Base-by-base conservation (phyloP, 495 filamentous ascomycete genomes). In the Trichoderma orchidacearum region DNA sequence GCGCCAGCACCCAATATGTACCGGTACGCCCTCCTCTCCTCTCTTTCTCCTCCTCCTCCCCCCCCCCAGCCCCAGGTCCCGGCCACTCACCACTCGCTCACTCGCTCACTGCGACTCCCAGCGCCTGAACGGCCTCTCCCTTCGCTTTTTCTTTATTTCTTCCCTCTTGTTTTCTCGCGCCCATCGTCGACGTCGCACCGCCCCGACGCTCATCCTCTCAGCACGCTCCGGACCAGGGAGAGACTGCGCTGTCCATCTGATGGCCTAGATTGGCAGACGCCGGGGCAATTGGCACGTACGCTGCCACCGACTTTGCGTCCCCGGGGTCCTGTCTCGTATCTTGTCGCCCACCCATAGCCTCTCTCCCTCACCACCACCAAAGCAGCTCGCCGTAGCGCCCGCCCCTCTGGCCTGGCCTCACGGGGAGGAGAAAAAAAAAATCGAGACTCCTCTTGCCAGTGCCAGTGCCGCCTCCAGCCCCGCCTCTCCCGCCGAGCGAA, bases 251-350 rank as follows among this genome's bases (percentile, higher is more conserved):
- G 41, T 27, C 18, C 18, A 27, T 48, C 41, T 48, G 41, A 48
- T 48, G 41, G 41, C 41, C 41, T 48, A 48, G 41, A 48, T 28
- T 48, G 41, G 41, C 41, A 48, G 41, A 48, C 41, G 21, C 41
- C 41, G 41, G 41, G 41, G 41, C 41, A 48, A 48, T 48, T 48
- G 41, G 41, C 41, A 48, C 41, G 41, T 48, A 48, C 41, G 41
- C 41, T 48, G 41, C 41, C 41, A 27, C 41, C 41, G 41, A 48
- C 41, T 48, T 27, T 48, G 41, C 41, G n/a, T 48, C 41, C 41
- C 41, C 41, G 41, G 41, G 41, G 41, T 48, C 41, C 41, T 25
- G 41, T 48, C 41, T 23, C 27, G 41, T 27, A 18, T 48, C 41
- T 48, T 21, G 8, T 15, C 11, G n/a, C 12, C 36, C 36, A 48